Base-by-base conservation (phyloP, 1,284 basidiomycete species). In the Vanrija sp. region DNA sequence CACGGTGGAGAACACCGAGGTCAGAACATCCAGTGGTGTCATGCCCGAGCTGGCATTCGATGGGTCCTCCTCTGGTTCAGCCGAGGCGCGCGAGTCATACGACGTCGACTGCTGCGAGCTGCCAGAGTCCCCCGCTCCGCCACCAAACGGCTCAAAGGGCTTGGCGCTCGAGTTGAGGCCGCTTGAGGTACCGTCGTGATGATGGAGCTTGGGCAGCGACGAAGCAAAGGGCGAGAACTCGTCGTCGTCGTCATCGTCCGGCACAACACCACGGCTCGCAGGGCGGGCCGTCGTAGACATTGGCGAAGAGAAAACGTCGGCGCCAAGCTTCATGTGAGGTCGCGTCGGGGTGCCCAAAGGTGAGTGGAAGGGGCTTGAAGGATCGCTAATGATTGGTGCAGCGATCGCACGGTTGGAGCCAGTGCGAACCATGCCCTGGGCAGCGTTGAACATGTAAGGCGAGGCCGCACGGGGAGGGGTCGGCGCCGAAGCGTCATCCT, bases 11-110 rank as follows among this genome's bases (percentile, higher is more conserved):
- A 98, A 97, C 36, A 98, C 89, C 35, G 89, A 93, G 65, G 84
- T 86, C 19, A 98, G 84, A 38, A 98, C 91, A 67, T 98, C 95
- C 63, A 98, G 88, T 0, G 95, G 95, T 1, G 94, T 95, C 89
- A 98, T 95, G 35, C 90, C 89, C 63, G 89, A 86, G 0, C 67
- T 61, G 3, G 64, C 62, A 25, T 65, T 59, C 18, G 54, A 51
- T 3, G 62, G 49, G 16, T 65, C 67, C 2, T 66, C 60, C 23
- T 56, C 57, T 3, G 84, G 83, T 53, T 77, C 72, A 12, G 53
- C 54, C n/a, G 51, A 53, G 15, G 45, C 45, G 16, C 82, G 37
- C 67, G 71, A 44, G 73, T 74, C 47, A 71, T 57, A 78, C 75
- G 22, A 75, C 14, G 49, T 53, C 12, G 57, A 54, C 24, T 49